A percentile compares a stretch with the other conserved stretches of the same genome.
Conservation (phyloP, 2,329 filamentous ascomycete genomes). For the Podosphaera fusca region DNA sequence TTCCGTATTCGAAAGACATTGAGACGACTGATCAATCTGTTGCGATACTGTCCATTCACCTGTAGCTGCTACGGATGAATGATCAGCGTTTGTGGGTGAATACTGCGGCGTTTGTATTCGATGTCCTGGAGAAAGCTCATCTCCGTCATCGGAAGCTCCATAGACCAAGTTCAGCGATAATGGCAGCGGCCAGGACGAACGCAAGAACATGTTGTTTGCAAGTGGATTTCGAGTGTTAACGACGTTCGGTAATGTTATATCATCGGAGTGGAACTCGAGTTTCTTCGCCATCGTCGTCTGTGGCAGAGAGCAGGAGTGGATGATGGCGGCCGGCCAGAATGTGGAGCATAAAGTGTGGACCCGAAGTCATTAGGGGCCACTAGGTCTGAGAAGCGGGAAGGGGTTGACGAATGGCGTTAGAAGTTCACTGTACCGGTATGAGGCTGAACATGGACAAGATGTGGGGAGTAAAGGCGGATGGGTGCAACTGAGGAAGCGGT, state of each 20-base stretch:
- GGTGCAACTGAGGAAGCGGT: no score
- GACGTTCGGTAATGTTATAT: constrained; percentile 13
- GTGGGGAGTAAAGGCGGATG: no score
- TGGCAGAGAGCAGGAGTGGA: no score
- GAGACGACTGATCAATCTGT: constrained; percentile 15
- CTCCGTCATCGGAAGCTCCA: constrained; percentile 13
- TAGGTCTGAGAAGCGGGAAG: no score
- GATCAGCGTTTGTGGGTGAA: constrained; percentile 22
- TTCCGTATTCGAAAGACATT: constrained; percentile 15
- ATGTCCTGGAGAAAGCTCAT: constrained; percentile 14
- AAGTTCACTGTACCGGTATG: no score
- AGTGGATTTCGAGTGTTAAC: constrained; percentile 22
- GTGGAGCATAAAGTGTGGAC: no score
- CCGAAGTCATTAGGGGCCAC: no score
- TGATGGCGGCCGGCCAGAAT: no score
- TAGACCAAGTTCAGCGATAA: constrained; percentile 13
- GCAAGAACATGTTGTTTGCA: constrained; percentile 20
- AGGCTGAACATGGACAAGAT: no score
- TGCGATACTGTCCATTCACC: constrained; percentile 35
- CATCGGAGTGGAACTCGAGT: constrained; percentile 34
- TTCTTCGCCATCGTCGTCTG: constrained; percentile 10
- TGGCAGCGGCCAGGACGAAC: constrained; percentile 16
- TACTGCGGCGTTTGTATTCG: constrained; percentile 21
- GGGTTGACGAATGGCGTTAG: no score
- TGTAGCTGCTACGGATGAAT: constrained; percentile 23